A percentile compares a stretch with the other conserved stretches of the same genome.
Conservation (phyloP, 2,329 filamentous ascomycete genomes). For the Xylariaceae sp. region DNA sequence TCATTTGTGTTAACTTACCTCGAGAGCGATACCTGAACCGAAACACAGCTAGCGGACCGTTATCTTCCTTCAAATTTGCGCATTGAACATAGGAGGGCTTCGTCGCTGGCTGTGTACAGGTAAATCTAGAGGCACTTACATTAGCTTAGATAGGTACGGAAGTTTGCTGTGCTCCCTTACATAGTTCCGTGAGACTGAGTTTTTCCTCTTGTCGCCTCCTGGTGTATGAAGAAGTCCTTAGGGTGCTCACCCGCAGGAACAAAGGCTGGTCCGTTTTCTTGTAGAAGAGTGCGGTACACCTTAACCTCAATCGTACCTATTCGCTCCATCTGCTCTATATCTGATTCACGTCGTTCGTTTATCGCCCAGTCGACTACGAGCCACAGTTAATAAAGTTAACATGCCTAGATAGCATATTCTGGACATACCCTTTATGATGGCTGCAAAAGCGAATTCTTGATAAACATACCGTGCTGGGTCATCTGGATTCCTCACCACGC, state of each 20-base stretch:
- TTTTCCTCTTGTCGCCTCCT: constrained; percentile 28
- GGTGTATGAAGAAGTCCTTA: constrained; percentile 13
- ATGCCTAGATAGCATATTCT: not conserved
- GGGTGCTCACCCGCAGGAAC: not conserved
- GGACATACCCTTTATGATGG: constrained; percentile 25
- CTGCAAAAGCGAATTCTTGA: constrained; percentile 30
- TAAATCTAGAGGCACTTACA: not conserved
- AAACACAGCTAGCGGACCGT: constrained; percentile 21
- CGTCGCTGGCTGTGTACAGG: not conserved
- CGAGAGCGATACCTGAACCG: constrained; percentile 24
- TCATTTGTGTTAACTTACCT: constrained; percentile 8
- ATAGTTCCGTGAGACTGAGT: constrained; percentile 29
- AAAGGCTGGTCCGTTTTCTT: not conserved
- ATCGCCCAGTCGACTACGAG: constrained; percentile 21
- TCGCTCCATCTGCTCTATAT: constrained; percentile 21
- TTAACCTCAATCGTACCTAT: constrained; percentile 31
- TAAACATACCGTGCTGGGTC: not conserved
- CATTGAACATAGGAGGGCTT: constrained; percentile 8
- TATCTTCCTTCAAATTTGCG: constrained; percentile 10
- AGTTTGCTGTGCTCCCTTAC: constrained; percentile 12
- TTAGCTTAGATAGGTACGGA: not conserved
- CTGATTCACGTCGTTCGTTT: not conserved
- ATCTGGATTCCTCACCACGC: constrained; percentile 2
- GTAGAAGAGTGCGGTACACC: constrained; percentile 13
- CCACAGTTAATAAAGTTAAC: not conserved